Percentiles rank a stretch among this genome's conserved stretches.
Conservation (phyloP, 305 asterid genomes). For the Ilex paraguariensis region DNA sequence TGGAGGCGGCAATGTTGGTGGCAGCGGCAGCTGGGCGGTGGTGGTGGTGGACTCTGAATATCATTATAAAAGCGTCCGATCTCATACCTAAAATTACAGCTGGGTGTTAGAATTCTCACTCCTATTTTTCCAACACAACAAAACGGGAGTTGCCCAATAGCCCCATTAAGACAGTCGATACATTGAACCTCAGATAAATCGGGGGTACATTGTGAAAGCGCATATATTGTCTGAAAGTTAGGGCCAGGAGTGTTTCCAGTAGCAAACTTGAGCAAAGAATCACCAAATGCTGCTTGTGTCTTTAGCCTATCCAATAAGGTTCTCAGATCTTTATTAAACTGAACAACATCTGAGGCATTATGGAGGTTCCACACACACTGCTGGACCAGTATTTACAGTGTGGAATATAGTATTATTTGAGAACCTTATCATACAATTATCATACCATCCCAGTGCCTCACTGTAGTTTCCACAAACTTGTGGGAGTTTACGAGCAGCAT, state of each 20-base stretch:
- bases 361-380: not conserved
- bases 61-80: too few relatives aligned
- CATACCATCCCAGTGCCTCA: conserved; percentile 17
- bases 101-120: too few relatives aligned
- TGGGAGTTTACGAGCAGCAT: not conserved
- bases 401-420: conserved; percentile 12
- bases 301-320: conserved; percentile 2
- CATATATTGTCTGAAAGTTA: conserved; percentile 1
- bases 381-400: not conserved
- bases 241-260: conserved; percentile 10
- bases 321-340: conserved; percentile 12
- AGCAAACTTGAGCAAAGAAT: conserved; percentile 14
- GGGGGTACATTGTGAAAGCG: too few relatives aligned
- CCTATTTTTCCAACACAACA: too few relatives aligned
- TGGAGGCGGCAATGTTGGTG: too few relatives aligned
- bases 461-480: conserved; percentile 12
- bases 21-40: too few relatives aligned
- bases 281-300: conserved; percentile 1
- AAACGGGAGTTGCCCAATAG: too few relatives aligned
- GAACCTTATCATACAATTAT: conserved; percentile 15
- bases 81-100: too few relatives aligned
- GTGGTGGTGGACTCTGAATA: too few relatives aligned
- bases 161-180: too few relatives aligned
- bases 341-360: not conserved
- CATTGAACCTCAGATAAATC: too few relatives aligned